Evolutionary conservation across 306 rosid genomes (phyloP).

Genomic region (Mucuna pruriens): DNA sequence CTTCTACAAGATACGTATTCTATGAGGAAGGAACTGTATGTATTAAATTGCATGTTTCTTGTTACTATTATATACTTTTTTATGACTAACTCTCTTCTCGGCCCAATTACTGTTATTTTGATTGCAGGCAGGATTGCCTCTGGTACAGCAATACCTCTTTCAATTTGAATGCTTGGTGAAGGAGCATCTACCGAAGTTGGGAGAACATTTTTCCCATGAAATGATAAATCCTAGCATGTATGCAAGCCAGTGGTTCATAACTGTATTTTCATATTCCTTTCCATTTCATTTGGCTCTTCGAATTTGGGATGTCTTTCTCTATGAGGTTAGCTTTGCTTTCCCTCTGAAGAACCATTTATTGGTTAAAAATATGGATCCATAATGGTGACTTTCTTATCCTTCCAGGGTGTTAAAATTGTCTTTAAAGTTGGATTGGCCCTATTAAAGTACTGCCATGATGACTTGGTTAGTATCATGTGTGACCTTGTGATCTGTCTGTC

Average conservation of each 20-base stretch:
- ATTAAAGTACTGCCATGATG: constrained; percentile 92
- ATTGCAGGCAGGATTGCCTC: constrained; percentile 86
- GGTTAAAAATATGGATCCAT: constrained; percentile 18
- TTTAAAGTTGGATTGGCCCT: constrained; percentile 95
- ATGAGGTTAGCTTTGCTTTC: constrained; percentile 68
- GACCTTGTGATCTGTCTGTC: constrained; percentile 34
- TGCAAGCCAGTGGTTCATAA: constrained; percentile 99
- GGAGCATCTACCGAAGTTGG: constrained; percentile 85
- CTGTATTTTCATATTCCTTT: constrained; percentile 96
- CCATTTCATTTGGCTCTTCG: constrained; percentile 98
- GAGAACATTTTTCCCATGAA: constrained; percentile 86
- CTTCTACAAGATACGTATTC: neutral
- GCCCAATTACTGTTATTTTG: constrained; percentile 28
- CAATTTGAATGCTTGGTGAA: constrained; percentile 78
- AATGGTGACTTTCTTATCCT: constrained; percentile 30
- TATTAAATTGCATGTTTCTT: constrained; percentile 10
- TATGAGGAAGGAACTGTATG: neutral
- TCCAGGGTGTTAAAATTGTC: constrained; percentile 92
- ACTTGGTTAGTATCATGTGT: constrained; percentile 71
- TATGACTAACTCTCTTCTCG: constrained; percentile 6
- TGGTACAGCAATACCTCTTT: constrained; percentile 92
- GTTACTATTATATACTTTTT: constrained; percentile 18
- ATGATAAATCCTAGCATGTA: constrained; percentile 99
- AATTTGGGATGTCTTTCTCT: constrained; percentile 97
- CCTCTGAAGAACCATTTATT: constrained; percentile 27